Percentiles rank a stretch among this genome's conserved stretches.
Evolutionary conservation across 2,329 filamentous ascomycete species (phyloP).

Genomic region (Blastomyces gilchristii): DNA sequence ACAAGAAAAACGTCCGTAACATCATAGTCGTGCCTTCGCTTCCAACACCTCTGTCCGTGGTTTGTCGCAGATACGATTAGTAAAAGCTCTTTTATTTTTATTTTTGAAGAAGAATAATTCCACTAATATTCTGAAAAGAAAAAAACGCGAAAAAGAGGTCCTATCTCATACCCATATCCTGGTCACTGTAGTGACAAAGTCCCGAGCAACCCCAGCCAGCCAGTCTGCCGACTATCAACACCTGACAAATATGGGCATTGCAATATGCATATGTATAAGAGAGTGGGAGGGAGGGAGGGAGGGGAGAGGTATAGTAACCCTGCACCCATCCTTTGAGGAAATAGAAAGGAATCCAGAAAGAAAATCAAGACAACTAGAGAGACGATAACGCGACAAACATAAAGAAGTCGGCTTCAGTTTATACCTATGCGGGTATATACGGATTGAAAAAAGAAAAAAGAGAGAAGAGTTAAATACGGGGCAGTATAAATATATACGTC

Average conservation of each 20-base stretch:
- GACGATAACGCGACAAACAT: neutral
- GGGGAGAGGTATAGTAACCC: no score
- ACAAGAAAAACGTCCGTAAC: neutral
- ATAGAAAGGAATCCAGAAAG: neutral
- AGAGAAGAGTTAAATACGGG: neutral
- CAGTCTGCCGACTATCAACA: neutral
- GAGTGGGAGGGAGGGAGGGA: neutral
- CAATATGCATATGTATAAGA: neutral
- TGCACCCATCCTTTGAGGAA: neutral
- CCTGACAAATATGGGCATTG: neutral
- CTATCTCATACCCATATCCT: neutral
- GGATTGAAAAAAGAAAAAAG: no score
- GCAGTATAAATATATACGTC: neutral
- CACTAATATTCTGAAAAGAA: no score
- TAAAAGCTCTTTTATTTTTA: neutral
- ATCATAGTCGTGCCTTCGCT: neutral
- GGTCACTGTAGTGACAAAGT: neutral
- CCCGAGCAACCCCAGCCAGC: neutral
- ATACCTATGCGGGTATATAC: conserved; percentile 7
- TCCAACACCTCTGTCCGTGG: neutral
- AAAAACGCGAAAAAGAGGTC: neutral
- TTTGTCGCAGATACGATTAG: neutral
- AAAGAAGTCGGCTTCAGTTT: neutral
- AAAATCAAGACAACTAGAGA: neutral
- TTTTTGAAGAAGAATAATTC: no score